phyloP scores from a whole-genome alignment of 2,329 filamentous ascomycete genomes.

The Eutypa lata region DNA sequence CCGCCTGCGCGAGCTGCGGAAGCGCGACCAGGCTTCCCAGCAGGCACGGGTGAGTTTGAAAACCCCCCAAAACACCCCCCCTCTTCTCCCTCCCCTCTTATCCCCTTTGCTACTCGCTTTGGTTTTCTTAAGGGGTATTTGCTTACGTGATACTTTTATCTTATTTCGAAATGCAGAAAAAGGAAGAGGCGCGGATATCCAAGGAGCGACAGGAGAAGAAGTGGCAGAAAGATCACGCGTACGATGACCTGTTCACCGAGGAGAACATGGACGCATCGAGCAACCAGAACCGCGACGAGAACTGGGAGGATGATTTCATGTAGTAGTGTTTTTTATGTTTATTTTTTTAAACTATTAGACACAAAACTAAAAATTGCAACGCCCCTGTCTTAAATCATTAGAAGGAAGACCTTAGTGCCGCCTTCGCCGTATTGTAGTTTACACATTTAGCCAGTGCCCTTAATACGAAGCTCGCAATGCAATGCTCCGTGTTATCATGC shows the following conservation, averaged over 20 bases:
- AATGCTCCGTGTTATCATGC: background rate
- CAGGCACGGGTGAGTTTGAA: conserved; percentile 60
- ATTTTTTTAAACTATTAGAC: too few species aligned
- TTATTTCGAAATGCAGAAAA: conserved; percentile 50
- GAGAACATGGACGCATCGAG: conserved; percentile 74
- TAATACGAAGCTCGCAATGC: too few species aligned
- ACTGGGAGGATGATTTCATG: conserved; percentile 94
- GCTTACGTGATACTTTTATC: background rate
- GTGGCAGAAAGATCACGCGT: conserved; percentile 96
- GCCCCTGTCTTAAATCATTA: too few species aligned
- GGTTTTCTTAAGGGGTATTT: background rate
- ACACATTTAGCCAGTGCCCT: background rate
- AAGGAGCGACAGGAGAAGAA: conserved; percentile 86
- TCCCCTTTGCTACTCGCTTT: background rate
- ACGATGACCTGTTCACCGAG: conserved; percentile 86
- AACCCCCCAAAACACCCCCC: too few species aligned
- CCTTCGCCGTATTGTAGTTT: too few species aligned
- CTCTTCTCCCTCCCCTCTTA: conserved; percentile 1
- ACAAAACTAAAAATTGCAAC: too few species aligned
- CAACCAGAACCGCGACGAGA: conserved; percentile 77
- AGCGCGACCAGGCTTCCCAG: conserved; percentile 62
- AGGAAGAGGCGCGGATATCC: conserved; percentile 69
- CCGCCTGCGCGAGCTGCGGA: conserved; percentile 66
- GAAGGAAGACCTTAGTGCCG: too few species aligned
- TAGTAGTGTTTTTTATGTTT: conserved; percentile 33